A percentile compares a stretch with the other conserved stretches of the same genome.
phyloP scores from a whole-genome alignment of 2,329 filamentous ascomycete genomes.

The Colletotrichum sp. region DNA sequence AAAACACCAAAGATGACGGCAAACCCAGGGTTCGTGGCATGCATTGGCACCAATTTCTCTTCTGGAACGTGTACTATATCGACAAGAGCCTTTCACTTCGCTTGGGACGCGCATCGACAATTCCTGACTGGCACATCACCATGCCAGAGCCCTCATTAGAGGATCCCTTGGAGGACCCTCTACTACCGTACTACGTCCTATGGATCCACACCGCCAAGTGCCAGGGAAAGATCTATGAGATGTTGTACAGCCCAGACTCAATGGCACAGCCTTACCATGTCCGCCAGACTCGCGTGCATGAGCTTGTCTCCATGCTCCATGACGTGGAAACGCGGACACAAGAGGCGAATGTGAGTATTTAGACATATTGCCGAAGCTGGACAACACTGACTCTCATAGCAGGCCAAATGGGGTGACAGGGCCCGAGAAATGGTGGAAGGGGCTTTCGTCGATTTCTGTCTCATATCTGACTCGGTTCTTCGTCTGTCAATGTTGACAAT shows the following conservation, averaged over 20 bases:
- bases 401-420: background rate
- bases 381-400: background rate
- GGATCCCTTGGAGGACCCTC: slow-evolving; percentile 15
- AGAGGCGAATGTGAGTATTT: slow-evolving; percentile 16
- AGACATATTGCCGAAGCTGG: background rate
- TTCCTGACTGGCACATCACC: slow-evolving; percentile 64
- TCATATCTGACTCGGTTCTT: slow-evolving; percentile 45
- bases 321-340: slow-evolving; percentile 32
- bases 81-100: slow-evolving; percentile 61
- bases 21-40: slow-evolving; percentile 26
- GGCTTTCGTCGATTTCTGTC: slow-evolving; percentile 36
- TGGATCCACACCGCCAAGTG: slow-evolving; percentile 58
- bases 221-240: slow-evolving; percentile 61
- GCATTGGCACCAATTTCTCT: slow-evolving; percentile 45
- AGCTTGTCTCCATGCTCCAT: slow-evolving; percentile 34
- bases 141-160: slow-evolving; percentile 21
- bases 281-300: slow-evolving; percentile 36
- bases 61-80: slow-evolving; percentile 65
- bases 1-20: slow-evolving; percentile 25
- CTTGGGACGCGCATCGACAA: slow-evolving; percentile 55
- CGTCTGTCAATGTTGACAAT: slow-evolving; percentile 45
- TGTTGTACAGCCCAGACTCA: slow-evolving; percentile 53
- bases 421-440: slow-evolving; percentile 18
- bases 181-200: slow-evolving; percentile 42
- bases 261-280: slow-evolving; percentile 38